Base-by-base conservation (phyloP, 306 rosid genomes). In the Prunus padus region DNA sequence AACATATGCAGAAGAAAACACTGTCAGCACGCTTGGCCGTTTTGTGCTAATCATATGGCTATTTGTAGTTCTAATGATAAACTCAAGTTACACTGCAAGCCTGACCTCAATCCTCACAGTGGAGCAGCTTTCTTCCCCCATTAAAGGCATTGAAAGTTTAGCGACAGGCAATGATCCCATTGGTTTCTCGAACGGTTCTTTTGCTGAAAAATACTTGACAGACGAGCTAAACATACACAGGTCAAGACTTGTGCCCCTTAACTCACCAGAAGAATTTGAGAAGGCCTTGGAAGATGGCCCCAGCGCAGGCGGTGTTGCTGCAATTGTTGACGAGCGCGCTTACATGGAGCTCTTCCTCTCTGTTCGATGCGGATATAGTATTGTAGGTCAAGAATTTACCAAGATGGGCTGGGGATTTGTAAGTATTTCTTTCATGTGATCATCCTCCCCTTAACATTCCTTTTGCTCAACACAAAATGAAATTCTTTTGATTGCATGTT, bases 341-440 rank as follows among this genome's bases (percentile, higher is more conserved):
- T 88, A 88, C 73, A 72, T 76, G 5, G 96, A 91, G 64, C 81
- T 88, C 55, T 91, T 91, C 86, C 93, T 91, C 64, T 79, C 96
- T 22, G 84, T 72, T 79, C 88, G 87, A 13, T 91, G 96, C 30
- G 82, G 89, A 30, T 85, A 76, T 19, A 81, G 86, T 5, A 33
- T 33, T 33, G 40, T 33, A 5, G 40, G 40, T 33, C 40, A 33
- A 33, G 7, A 33, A 33, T 91, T 91, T 84, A 88, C 93, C 57
- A 82, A 88, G 81, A 83, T 83, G 22, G 96, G 93, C 11, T 91
- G 92, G 93, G 96, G 93, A 68, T 91, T 87, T 84, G 96, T 88
- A 73, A 86, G 96, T 82, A 31, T 71, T 33, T 5, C 40, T 33
- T 33, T 33, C 40, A 33, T 31, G 37, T 31, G 37, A 4, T 31